Conservation (phyloP, 306 rosid genomes). For the Dryas alaskensis region DNA sequence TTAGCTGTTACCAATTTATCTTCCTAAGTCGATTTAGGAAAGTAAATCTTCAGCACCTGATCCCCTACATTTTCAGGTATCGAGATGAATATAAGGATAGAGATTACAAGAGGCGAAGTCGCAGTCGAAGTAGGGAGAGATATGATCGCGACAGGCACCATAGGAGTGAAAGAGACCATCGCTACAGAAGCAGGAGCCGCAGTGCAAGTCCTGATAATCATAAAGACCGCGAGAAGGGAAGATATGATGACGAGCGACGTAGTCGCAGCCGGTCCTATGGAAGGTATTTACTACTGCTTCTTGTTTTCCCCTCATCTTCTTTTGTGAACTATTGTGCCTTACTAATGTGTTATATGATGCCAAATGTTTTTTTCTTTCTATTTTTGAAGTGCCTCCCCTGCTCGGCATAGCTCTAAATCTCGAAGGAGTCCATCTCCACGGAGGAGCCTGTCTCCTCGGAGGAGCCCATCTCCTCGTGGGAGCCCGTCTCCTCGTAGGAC, state of each 20-base stretch:
- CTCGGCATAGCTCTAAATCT: slow-evolving; percentile 35
- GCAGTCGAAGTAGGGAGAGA: slow-evolving; percentile 68
- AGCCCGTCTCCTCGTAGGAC: slow-evolving; percentile 46
- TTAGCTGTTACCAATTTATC: neutral
- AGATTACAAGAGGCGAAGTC: slow-evolving; percentile 55
- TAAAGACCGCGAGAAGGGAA: slow-evolving; percentile 45
- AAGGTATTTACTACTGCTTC: slow-evolving; percentile 35
- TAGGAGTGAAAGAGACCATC: slow-evolving; percentile 51
- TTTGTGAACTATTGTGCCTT: slow-evolving; percentile 6
- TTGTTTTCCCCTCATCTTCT: neutral
- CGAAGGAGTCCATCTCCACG: slow-evolving; percentile 13
- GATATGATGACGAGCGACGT: slow-evolving; percentile 52
- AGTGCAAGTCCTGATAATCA: slow-evolving; percentile 53
- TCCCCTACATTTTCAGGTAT: slow-evolving; percentile 32
- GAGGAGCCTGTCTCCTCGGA: slow-evolving; percentile 31
- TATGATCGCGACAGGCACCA: slow-evolving; percentile 53
- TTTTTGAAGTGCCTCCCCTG: slow-evolving; percentile 44
- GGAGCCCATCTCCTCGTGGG: slow-evolving; percentile 35
- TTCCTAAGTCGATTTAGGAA: neutral
- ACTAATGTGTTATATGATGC: slow-evolving; percentile 24
- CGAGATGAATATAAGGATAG: slow-evolving; percentile 61
- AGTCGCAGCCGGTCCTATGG: slow-evolving; percentile 57
- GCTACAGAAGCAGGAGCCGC: slow-evolving; percentile 53
- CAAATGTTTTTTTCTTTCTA: neutral
- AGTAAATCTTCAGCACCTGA: slow-evolving; percentile 10